Conservation (phyloP, 2,329 filamentous ascomycete species). For the Acephala macrosclerotiorum region DNA sequence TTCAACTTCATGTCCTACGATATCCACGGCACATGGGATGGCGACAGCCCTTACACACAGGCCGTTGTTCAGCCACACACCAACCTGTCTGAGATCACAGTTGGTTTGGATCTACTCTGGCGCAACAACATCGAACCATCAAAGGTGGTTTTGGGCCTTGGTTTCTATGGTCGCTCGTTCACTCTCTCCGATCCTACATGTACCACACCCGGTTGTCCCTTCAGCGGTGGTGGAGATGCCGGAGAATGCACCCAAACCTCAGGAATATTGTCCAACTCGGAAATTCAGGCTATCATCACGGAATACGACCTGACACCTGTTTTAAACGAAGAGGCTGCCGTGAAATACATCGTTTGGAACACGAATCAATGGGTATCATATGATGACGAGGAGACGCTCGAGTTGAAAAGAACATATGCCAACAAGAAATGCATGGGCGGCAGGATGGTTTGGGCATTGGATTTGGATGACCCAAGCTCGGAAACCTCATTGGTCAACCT, state of each 20-base stretch:
- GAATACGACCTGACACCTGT: slow-evolving; percentile 31
- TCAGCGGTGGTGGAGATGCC: slow-evolving; percentile 34
- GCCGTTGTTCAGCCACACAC: slow-evolving; percentile 48
- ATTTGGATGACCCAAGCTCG: slow-evolving; percentile 13
- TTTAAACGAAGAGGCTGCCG: slow-evolving; percentile 37
- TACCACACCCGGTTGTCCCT: slow-evolving; percentile 36
- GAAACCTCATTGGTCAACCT: background rate
- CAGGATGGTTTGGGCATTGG: slow-evolving; percentile 37
- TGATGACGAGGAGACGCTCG: slow-evolving; percentile 42
- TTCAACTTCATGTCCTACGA: slow-evolving; percentile 44
- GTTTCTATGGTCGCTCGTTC: slow-evolving; percentile 32
- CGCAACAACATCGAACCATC: slow-evolving; percentile 45
- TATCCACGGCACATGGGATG: slow-evolving; percentile 40
- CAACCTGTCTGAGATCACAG: slow-evolving; percentile 50
- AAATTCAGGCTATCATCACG: slow-evolving; percentile 46
- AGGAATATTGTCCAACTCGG: slow-evolving; percentile 45
- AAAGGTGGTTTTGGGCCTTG: slow-evolving; percentile 54
- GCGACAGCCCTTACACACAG: slow-evolving; percentile 39
- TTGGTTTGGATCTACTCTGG: slow-evolving; percentile 47
- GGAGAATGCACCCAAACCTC: slow-evolving; percentile 39
- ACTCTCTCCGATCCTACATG: slow-evolving; percentile 7
- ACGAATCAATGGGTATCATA: slow-evolving; percentile 23
- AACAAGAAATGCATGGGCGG: slow-evolving; percentile 39
- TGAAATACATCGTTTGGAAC: slow-evolving; percentile 33
- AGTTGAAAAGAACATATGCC: slow-evolving; percentile 40